Evolutionary conservation across 1,284 basidiomycete genomes (phyloP).

Genomic region (Malassezia globosa): DNA sequence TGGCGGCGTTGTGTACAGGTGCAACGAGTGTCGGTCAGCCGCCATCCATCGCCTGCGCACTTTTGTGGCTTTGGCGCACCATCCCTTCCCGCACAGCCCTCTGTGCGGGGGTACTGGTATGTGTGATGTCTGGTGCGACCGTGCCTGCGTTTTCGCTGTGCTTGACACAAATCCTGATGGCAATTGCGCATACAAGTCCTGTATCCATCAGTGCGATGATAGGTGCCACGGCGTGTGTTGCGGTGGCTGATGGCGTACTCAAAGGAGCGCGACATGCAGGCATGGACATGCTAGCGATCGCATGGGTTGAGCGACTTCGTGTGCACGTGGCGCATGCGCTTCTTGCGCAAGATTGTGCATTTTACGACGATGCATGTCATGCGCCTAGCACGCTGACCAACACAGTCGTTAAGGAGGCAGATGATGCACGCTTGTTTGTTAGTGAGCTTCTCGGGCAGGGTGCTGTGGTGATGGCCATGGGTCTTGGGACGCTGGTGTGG

Average conservation of each 20-base stretch:
- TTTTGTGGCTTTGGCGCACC: slow-evolving; percentile 56
- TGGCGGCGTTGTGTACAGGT: too few species aligned
- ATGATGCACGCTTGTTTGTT: slow-evolving; percentile 72
- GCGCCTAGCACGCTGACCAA: slow-evolving; percentile 59
- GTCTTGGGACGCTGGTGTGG: slow-evolving; percentile 72
- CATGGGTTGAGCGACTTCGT: slow-evolving; percentile 66
- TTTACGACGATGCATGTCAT: slow-evolving; percentile 68
- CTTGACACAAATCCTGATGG: slow-evolving; percentile 66
- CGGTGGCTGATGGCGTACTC: slow-evolving; percentile 60
- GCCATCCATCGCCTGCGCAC: background rate
- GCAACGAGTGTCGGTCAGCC: background rate
- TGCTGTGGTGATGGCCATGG: slow-evolving; percentile 64
- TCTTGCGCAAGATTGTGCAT: slow-evolving; percentile 73
- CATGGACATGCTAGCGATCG: slow-evolving; percentile 58
- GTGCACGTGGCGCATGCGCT: slow-evolving; percentile 56
- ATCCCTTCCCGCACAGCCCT: slow-evolving; percentile 65
- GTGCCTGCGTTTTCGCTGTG: slow-evolving; percentile 85
- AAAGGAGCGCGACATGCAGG: slow-evolving; percentile 54
- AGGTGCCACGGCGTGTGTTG: slow-evolving; percentile 60
- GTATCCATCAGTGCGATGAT: slow-evolving; percentile 28
- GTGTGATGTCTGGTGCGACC: slow-evolving; percentile 62
- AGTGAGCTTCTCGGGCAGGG: slow-evolving; percentile 62
- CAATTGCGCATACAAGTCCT: background rate
- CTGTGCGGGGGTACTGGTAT: slow-evolving; percentile 46
- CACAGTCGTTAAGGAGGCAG: slow-evolving; percentile 73